Evolutionary conservation across 2,329 filamentous ascomycete species (phyloP).

Genomic region (Pseudohalonectria lignicola): DNA sequence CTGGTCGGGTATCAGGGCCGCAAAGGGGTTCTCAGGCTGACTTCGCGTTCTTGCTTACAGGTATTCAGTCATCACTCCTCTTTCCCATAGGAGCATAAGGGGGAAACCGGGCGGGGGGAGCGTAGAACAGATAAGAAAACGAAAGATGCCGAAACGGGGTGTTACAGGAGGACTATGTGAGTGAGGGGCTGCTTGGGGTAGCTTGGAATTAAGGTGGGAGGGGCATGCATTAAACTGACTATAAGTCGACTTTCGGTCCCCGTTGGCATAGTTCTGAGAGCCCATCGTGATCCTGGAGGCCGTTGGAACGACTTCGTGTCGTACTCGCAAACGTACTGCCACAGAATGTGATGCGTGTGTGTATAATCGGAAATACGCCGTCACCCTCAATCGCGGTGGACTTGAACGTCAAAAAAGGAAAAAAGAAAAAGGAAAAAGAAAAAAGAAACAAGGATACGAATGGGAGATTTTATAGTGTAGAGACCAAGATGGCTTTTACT

Average conservation of each 20-base stretch:
- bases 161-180: no score
- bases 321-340: no score
- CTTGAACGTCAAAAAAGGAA: neutral
- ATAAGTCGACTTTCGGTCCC: no score
- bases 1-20: conserved; percentile 77
- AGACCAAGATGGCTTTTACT: neutral
- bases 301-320: no score
- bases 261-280: no score
- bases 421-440: neutral
- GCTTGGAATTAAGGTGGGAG: no score
- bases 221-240: no score
- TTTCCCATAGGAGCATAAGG: neutral
- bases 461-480: neutral
- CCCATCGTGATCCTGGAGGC: no score
- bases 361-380: no score
- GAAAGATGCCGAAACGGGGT: neutral
- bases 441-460: neutral
- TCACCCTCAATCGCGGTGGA: no score
- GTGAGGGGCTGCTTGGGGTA: no score
- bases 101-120: conserved; percentile 3
- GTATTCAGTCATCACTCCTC: conserved; percentile 51
- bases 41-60: conserved; percentile 51
- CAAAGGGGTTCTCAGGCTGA: conserved; percentile 88
- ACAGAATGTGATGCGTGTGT: no score
- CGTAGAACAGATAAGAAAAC: conserved; percentile 5